Evolutionary conservation across 495 filamentous ascomycete species (phyloP), one percentile per base, ranked within the genome.

Genomic region (Articulospora tetracladia): DNA sequence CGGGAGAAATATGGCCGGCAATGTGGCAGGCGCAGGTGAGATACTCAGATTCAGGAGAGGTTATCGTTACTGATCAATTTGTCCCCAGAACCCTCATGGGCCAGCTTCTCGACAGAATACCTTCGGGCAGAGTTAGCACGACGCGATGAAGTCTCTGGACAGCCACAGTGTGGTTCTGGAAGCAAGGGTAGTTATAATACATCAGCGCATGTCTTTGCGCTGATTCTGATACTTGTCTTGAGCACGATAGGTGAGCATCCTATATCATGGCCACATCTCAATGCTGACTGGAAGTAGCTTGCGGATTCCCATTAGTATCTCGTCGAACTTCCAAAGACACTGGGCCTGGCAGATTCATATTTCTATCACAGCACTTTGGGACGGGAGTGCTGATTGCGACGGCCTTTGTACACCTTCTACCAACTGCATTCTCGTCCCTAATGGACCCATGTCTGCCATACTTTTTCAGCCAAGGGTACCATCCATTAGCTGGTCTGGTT

Each of bases 311-410:
- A 24, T 70, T 86, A 57, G 74, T 86, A 65, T 80, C 77, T 20
- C 72, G 79, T 51, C 73, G 80, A 68, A 55, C 69, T 51, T 73
- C 79, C 34, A 65, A 63, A 54, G 67, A 73, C 60, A 72, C 77
- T 61, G 44, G 66, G 58, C 73, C 79, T 62, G 69, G 67, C 53
- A 76, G 66, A 58, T 79, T 85, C 62, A 74, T 93, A 62, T 92
- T 92, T 72, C 70, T 89, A 48, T 90, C 87, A 27, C 87, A 89
- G 53, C 89, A 93, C 72, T 93, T 95, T 64, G 91, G 91, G 36
- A 94, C 91, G 4, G 91, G 91, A 23, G 91, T 95, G 10, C 74
- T 95, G 28, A 89, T 94, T 61, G 90, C 91, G 20, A 93, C 91
- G n/a, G 90, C 91, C 46, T 95, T 95, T 68, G 91, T 94, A 25